Conservation (phyloP, 192 early-diverging fungal genomes). For the Tieghemiomyces parasiticus region DNA sequence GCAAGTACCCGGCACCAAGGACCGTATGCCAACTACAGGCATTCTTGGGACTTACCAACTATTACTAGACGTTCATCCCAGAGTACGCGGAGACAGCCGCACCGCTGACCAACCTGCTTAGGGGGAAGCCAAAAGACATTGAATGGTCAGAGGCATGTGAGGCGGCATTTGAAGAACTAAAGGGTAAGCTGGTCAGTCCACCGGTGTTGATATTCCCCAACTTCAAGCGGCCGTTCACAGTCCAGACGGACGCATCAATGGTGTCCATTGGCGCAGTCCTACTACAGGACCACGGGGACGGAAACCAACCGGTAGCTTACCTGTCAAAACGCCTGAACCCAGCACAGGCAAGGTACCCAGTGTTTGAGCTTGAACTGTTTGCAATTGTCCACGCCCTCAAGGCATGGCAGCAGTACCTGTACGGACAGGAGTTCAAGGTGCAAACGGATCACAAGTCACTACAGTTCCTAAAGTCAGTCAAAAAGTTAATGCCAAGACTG, state of each 20-base stretch:
- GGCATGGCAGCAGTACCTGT: neutral
- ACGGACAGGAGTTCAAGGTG: neutral
- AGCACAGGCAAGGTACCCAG: neutral
- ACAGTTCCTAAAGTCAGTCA: neutral
- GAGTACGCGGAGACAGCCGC: neutral
- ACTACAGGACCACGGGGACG: neutral
- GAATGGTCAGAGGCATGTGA: neutral
- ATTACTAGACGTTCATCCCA: neutral
- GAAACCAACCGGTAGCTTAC: neutral
- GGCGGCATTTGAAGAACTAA: neutral
- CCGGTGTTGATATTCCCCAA: neutral
- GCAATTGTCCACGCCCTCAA: neutral
- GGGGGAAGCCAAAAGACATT: neutral
- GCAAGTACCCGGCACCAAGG: neutral
- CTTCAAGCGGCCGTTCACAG: neutral
- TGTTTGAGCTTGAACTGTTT: neutral
- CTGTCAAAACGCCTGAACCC: neutral
- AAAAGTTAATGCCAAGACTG: neutral
- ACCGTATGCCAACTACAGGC: neutral
- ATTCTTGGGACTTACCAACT: slow-evolving; percentile 2
- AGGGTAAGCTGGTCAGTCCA: neutral
- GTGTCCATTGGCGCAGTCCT: neutral
- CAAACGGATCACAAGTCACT: neutral
- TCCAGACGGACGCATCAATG: neutral
- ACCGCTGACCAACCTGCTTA: neutral